Evolutionary conservation across 1,284 basidiomycete genomes (phyloP).

Genomic region (Volvariella volvacea): DNA sequence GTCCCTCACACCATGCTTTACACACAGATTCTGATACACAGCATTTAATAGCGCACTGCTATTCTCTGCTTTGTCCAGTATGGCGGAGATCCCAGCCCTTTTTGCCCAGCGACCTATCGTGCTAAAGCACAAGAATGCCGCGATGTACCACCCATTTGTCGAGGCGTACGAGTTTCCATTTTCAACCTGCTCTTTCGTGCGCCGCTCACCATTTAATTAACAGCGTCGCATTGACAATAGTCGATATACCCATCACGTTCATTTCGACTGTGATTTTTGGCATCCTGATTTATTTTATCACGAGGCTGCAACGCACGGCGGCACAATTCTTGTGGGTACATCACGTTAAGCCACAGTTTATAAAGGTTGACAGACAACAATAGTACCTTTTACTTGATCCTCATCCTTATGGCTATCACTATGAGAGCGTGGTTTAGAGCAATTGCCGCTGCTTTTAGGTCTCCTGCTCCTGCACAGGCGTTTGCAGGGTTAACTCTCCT

Average conservation of each 20-base stretch:
- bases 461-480: slow-evolving; percentile 51
- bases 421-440: slow-evolving; percentile 61
- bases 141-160: slow-evolving; percentile 49
- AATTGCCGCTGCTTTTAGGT: slow-evolving; percentile 47
- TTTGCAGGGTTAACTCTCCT: slow-evolving; percentile 32
- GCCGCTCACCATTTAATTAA: no score
- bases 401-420: slow-evolving; percentile 42
- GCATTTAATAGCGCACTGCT: slow-evolving; percentile 28
- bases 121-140: slow-evolving; percentile 41
- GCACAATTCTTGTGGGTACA: slow-evolving; percentile 35
- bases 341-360: slow-evolving; percentile 10
- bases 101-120: slow-evolving; percentile 55
- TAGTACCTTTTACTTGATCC: slow-evolving; percentile 48
- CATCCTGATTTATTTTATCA: slow-evolving; percentile 53
- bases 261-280: slow-evolving; percentile 35
- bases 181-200: no score
- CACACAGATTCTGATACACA: neutral
- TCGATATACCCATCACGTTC: slow-evolving; percentile 53
- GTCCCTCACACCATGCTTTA: slow-evolving; percentile 12
- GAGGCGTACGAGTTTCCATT: slow-evolving; percentile 26
- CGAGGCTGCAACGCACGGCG: slow-evolving; percentile 36
- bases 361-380: slow-evolving; percentile 5
- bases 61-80: slow-evolving; percentile 28
- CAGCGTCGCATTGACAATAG: slow-evolving; percentile 47
- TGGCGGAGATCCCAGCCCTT: slow-evolving; percentile 42